These are phyloP conservation scores for Solanum pimpinellifolium DNA, from an alignment of 257 asterid genomes.

Conservation along the genomic window DNA sequence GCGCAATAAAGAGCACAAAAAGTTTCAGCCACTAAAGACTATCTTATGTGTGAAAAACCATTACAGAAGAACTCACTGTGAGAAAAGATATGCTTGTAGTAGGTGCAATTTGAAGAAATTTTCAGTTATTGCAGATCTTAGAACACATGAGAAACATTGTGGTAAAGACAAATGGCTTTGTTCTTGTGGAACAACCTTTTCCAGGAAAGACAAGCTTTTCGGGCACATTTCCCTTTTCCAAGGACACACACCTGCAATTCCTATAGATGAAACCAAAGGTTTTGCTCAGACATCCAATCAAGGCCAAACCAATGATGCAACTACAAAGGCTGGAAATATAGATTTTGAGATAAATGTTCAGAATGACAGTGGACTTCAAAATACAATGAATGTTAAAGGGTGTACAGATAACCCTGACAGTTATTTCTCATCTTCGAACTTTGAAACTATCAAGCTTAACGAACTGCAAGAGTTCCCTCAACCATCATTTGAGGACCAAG, in stretches of 20 bases:
- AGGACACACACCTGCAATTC: conserved; percentile 92
- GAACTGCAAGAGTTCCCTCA: conserved; percentile 56
- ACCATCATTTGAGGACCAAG: conserved; percentile 58
- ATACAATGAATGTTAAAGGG: conserved; percentile 30
- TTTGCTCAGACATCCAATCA: background rate
- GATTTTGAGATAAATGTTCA: conserved; percentile 22
- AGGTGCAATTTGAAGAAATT: conserved; percentile 81
- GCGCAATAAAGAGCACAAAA: conserved; percentile 78
- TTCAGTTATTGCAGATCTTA: conserved; percentile 86
- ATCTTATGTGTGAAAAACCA: conserved; percentile 83
- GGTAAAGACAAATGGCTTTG: conserved; percentile 94
- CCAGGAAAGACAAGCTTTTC: conserved; percentile 91
- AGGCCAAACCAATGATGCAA: background rate
- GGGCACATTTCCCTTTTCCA: conserved; percentile 85
- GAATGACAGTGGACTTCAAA: background rate
- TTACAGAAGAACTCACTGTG: conserved; percentile 92
- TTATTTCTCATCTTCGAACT: conserved; percentile 51
- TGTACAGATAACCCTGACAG: conserved; percentile 14
- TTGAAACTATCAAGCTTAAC: conserved; percentile 28
- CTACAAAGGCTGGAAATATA: conserved; percentile 3
- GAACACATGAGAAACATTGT: conserved; percentile 92
- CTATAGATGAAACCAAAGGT: conserved; percentile 36
- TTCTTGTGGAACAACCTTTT: conserved; percentile 92
- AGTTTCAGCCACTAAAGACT: conserved; percentile 83
- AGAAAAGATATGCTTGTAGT: conserved; percentile 81